phyloP scores from a whole-genome alignment of 2,329 filamentous ascomycete genomes.

The Cladosporium phlei region DNA sequence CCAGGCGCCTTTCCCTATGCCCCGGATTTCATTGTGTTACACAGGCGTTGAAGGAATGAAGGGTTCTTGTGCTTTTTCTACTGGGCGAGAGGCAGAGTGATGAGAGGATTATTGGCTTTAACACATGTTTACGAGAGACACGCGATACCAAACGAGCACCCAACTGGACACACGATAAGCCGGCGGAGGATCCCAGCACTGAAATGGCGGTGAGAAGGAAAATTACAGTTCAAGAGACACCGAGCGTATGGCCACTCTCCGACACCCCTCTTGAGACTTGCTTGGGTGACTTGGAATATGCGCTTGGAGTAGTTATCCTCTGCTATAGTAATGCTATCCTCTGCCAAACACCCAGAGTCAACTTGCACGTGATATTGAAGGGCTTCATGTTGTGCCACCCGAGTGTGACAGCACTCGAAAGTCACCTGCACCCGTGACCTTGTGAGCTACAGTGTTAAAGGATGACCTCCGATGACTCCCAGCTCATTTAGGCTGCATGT shows the following conservation, averaged over 20 bases:
- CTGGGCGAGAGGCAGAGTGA: background rate
- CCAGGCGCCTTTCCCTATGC: conserved; percentile 4
- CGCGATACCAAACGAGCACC: conserved; percentile 11
- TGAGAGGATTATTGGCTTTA: conserved; percentile 4
- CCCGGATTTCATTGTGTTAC: conserved; percentile 13
- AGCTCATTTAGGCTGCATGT: too few species aligned
- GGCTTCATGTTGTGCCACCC: too few species aligned
- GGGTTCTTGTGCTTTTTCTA: conserved; percentile 7
- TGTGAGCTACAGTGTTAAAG: too few species aligned
- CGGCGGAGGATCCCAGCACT: conserved; percentile 1
- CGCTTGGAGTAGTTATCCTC: conserved; percentile 1
- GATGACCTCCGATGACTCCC: too few species aligned
- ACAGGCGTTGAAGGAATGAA: conserved; percentile 7
- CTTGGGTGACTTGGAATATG: background rate
- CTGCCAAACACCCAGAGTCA: background rate
- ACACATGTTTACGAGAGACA: conserved; percentile 12
- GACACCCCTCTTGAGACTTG: background rate
- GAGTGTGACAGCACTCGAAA: too few species aligned
- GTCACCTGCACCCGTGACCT: too few species aligned
- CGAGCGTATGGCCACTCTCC: background rate
- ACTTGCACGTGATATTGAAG: background rate
- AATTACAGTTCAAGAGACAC: background rate
- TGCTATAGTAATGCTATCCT: conserved; percentile 3
- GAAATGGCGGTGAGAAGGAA: conserved; percentile 12
- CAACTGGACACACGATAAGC: conserved; percentile 7